Evolutionary conservation across 2,329 filamentous ascomycete species (phyloP), one percentile per base, ranked within the genome.

Genomic region (Gremmenia infestans): DNA sequence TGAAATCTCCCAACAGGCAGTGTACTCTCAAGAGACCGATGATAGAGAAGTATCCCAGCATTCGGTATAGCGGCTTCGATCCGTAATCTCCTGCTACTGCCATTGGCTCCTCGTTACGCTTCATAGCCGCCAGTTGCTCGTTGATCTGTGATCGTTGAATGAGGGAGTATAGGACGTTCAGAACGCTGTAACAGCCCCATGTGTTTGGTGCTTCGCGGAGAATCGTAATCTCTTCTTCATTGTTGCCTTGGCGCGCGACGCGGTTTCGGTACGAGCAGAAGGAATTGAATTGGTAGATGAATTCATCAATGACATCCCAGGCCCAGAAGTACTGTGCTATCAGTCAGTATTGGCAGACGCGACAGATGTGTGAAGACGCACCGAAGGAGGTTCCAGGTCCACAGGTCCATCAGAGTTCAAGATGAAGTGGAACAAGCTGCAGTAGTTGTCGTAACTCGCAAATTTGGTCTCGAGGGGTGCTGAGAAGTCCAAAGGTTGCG

Each of bases 211-310:
- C 97, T 72, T 97, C 94, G 68, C 89, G 87, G 67, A 99, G 85
- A 52, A 96, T 81, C 74, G 89, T 82, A 63, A 95, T 86, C 75
- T 99, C 94, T 76, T 97, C 94, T 72, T 91, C 89, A 74, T 93
- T 96, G 73, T 88, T 78, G 74, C 85, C 79, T 80, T 86, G 81
- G 57, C 91, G 85, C 62, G 94, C 94, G 66, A 96, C 86, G 65
- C 91, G 87, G 74, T 95, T 91, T 71, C 94, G 87, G 82, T 97
- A 97, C 61, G 91, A 91, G 73, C 91, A 97, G 81, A 99, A 99
- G 57, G 92, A 95, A 81, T 99, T 97, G 82, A 99, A 99, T 75
- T 99, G 94, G 81, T 99, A 99, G 78, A 99, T 97, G 80, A 99
- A 99, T 76, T 99, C 94, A 75, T 99, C 94, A 76, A 99, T 97